Evolutionary conservation across 257 asterid species (phyloP).

Genomic region (Penstemon davidsonii): DNA sequence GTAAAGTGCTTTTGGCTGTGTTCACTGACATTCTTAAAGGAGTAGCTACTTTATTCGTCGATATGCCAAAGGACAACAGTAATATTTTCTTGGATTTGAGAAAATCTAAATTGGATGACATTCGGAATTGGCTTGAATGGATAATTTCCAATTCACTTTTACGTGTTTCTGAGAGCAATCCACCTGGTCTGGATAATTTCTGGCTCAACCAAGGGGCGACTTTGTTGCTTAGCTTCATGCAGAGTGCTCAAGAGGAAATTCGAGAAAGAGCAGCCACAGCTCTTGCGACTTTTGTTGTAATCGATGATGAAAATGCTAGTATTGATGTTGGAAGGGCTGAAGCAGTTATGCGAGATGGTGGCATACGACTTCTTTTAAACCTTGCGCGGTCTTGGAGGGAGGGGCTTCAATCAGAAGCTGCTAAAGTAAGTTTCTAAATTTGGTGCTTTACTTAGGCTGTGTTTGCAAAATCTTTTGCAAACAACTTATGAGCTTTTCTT

Average conservation of each 20-base stretch:
- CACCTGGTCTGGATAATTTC: conserved; percentile 66
- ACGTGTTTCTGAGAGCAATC: conserved; percentile 60
- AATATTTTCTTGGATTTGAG: conserved; percentile 54
- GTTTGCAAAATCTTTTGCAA: too few relatives aligned
- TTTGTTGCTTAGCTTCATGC: conserved; percentile 69
- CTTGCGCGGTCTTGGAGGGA: conserved; percentile 82
- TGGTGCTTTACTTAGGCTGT: conserved; percentile 1
- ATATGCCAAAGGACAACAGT: conserved; percentile 39
- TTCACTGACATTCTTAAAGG: conserved; percentile 56
- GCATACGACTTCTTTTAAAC: conserved; percentile 61
- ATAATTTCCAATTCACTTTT: conserved; percentile 61
- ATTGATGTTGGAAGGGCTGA: conserved; percentile 79
- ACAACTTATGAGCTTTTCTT: too few relatives aligned
- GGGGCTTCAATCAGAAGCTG: conserved; percentile 85
- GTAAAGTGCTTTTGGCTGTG: conserved; percentile 60
- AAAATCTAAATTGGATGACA: conserved; percentile 37
- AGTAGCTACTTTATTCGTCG: conserved; percentile 47
- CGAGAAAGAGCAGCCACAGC: conserved; percentile 91
- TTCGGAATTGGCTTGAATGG: conserved; percentile 72
- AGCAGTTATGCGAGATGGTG: conserved; percentile 67
- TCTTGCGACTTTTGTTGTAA: conserved; percentile 74
- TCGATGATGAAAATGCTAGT: conserved; percentile 77
- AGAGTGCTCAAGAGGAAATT: conserved; percentile 74
- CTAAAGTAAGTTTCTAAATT: conserved; percentile 51
- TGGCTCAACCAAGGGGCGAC: conserved; percentile 81